phyloP scores from a whole-genome alignment of 306 rosid species.

The Chamaecrista fasciculata region DNA sequence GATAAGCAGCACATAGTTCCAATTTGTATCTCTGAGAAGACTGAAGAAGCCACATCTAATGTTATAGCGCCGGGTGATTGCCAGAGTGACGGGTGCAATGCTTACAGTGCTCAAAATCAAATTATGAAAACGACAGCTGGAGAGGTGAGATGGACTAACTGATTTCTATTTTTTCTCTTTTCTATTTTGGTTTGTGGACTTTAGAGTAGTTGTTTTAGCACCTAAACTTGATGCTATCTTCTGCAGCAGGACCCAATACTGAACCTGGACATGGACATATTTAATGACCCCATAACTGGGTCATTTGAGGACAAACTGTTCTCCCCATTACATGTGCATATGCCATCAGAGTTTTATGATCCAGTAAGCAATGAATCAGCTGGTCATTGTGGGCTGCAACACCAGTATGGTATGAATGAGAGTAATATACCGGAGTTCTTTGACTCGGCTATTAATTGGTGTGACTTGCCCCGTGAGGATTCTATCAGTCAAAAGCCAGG shows the following conservation, averaged over 20 bases:
- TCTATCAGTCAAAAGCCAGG: conserved; percentile 24
- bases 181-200: neutral
- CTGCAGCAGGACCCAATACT: conserved; percentile 31
- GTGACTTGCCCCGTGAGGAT: conserved; percentile 33
- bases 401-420: conserved; percentile 48
- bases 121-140: conserved; percentile 5
- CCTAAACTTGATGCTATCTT: conserved; percentile 17
- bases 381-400: conserved; percentile 30
- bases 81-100: conserved; percentile 37
- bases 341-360: conserved; percentile 39
- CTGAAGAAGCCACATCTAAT: conserved; percentile 51
- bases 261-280: conserved; percentile 33
- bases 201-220: conserved; percentile 14
- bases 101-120: conserved; percentile 29
- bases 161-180: conserved; percentile 3
- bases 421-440: conserved; percentile 45
- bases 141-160: conserved; percentile 41
- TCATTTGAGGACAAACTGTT: conserved; percentile 44
- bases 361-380: conserved; percentile 32
- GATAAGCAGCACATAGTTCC: conserved; percentile 27
- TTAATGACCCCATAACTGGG: conserved; percentile 33
- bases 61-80: conserved; percentile 34
- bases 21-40: conserved; percentile 24
- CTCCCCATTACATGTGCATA: conserved; percentile 55
- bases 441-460: conserved; percentile 38